A percentile compares a stretch with the other conserved stretches of the same genome.
Evolutionary conservation across 768 basidiomycete genomes (phyloP).

Genomic region (Strobilomyces echinocephalus): DNA sequence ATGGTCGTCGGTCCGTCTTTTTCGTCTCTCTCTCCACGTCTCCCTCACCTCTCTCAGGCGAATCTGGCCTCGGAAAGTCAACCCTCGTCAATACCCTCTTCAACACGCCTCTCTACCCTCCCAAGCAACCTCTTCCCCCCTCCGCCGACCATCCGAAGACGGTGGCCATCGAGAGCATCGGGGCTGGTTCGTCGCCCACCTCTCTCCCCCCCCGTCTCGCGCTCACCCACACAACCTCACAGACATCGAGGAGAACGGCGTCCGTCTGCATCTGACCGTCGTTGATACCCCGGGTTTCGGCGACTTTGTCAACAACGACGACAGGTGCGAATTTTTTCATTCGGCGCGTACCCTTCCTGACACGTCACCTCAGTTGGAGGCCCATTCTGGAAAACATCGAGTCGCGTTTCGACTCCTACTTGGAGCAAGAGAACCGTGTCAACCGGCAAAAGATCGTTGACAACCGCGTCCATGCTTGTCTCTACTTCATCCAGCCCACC

Average conservation of each 20-base stretch:
- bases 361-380: slow-evolving; percentile 70
- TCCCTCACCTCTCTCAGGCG: slow-evolving; percentile 49
- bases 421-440: slow-evolving; percentile 98
- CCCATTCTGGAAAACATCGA: slow-evolving; percentile 99
- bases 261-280: slow-evolving; percentile 94
- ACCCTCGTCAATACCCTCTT: slow-evolving; percentile 98
- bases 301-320: slow-evolving; percentile 99
- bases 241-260: slow-evolving; percentile 99
- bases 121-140: slow-evolving; percentile 79
- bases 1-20: slow-evolving; percentile 93
- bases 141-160: slow-evolving; percentile 86
- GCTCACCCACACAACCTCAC: slow-evolving; percentile 27
- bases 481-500: slow-evolving; percentile 99
- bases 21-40: slow-evolving; percentile 3
- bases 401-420: slow-evolving; percentile 92
- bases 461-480: slow-evolving; percentile 96
- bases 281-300: slow-evolving; percentile 99
- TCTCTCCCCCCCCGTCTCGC: background rate
- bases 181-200: slow-evolving; percentile 63
- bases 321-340: slow-evolving; percentile 56
- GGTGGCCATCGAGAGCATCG: slow-evolving; percentile 97
- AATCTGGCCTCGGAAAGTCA: slow-evolving; percentile 98
- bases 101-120: slow-evolving; percentile 91
- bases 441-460: slow-evolving; percentile 91
- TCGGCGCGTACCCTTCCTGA: slow-evolving; percentile 11